Evolutionary conservation across 2,329 filamentous ascomycete species (phyloP), one percentile per base, ranked within the genome.

Genomic region (Neopestalotiopsis clavispora): DNA sequence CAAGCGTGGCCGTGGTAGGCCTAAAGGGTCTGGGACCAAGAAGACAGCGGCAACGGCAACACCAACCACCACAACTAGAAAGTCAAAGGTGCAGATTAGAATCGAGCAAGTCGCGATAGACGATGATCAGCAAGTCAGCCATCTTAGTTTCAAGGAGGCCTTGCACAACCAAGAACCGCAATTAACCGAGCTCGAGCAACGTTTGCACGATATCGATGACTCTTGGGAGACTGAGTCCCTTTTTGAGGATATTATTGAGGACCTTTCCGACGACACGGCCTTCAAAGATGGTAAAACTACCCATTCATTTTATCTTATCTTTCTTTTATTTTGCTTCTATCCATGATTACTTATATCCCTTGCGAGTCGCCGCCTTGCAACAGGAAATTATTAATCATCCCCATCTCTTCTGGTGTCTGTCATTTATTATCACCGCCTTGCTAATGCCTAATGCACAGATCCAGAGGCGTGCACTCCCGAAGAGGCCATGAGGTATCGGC

Each of bases 401-500:
- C 23, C 23, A 4, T 28, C 23, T 28, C 34, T 38, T 38, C 10
- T 38, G 10, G 10, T 38, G 3, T 10, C 34, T 38, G 34, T 38
- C 34, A 38, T 38, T 38, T 10, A 38, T 38, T 10, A 38, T 38
- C 3, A 38, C 34, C 10, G 1, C 34, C 34, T 10, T 38, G 34
- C 73, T 71, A 75, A 70, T 65, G 23, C 40, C 67, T 59, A 68
- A 23, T 17, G 20, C 30, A 45, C 28, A 68, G 59, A 67, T 76
- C 75, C 73, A 38, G 75, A 78, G 69, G 75, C 77, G 38, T 78
- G 75, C 70, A 75, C 74, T 1, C 84, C 89, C 12, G 88, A 92
- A 71, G 92, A 97, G 81, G 89, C 92, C 32, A 83, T 87, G 69
- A 83, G 85, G 20, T 92, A 91, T 77, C 90, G 92, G 72, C 87